These are phyloP conservation scores for Apiospora pterosperma DNA, from an alignment of 2,329 filamentous ascomycete genomes.

Conservation along the genomic window DNA sequence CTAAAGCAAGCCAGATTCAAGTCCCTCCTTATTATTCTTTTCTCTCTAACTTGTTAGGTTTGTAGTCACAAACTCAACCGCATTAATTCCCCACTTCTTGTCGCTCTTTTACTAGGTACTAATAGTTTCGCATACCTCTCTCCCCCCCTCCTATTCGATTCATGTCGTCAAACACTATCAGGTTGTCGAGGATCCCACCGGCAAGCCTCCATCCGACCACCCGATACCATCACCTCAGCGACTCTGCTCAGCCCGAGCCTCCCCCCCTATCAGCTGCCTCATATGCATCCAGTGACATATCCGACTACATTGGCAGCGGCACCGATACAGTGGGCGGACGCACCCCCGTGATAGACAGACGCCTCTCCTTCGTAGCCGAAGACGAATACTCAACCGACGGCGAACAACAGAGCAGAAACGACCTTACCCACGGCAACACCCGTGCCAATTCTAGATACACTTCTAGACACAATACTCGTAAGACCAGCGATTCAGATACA, in stretches of 20 bases:
- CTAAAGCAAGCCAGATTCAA: not conserved
- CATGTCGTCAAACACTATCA: constrained; percentile 23
- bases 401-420: not conserved
- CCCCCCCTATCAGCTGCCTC: constrained; percentile 21
- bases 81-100: constrained; percentile 1
- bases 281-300: constrained; percentile 19
- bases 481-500: constrained; percentile 17
- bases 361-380: constrained; percentile 16
- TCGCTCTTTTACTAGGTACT: not conserved
- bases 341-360: constrained; percentile 19
- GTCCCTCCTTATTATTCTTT: not conserved
- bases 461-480: not conserved
- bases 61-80: not conserved
- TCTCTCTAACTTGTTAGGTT: not conserved
- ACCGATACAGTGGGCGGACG: constrained; percentile 22
- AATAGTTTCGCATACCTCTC: not conserved
- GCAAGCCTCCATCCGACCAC: constrained; percentile 14
- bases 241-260: constrained; percentile 11
- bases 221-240: constrained; percentile 12
- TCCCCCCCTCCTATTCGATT: constrained; percentile 8
- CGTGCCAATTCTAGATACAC: not conserved
- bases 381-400: constrained; percentile 16
- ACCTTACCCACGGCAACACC: not conserved
- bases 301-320: constrained; percentile 24
- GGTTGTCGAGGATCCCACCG: constrained; percentile 22